Percentiles rank a stretch among this genome's conserved stretches.
These are phyloP conservation scores for Pseudotulostoma volvatum DNA, from an alignment of 495 filamentous ascomycete species.

Conservation along the genomic window DNA sequence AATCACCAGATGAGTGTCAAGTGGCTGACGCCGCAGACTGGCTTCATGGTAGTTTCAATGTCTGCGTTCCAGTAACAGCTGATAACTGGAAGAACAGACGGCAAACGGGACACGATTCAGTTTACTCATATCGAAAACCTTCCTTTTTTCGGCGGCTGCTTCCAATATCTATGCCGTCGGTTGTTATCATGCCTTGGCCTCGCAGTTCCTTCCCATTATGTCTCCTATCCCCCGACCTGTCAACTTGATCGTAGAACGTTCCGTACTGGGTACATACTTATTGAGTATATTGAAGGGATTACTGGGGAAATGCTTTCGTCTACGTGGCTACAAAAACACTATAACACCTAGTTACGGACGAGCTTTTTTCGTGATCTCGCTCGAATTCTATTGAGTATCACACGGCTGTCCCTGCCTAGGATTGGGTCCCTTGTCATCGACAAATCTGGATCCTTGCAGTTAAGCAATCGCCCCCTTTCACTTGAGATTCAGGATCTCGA, in stretches of 20 bases:
- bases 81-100: constrained; percentile 6
- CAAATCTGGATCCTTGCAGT: constrained; percentile 9
- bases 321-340: constrained; percentile 9
- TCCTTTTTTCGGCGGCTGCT: constrained; percentile 10
- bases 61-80: constrained; percentile 18
- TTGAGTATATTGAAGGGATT: constrained; percentile 14
- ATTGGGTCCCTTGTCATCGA: constrained; percentile 15
- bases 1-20: constrained; percentile 5
- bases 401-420: constrained; percentile 10
- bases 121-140: constrained; percentile 15
- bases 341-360: constrained; percentile 7
- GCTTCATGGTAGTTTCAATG: constrained; percentile 21
- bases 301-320: constrained; percentile 10
- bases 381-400: constrained; percentile 13
- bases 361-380: constrained; percentile 18
- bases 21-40: constrained; percentile 12
- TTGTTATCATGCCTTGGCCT: constrained; percentile 11
- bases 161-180: constrained; percentile 10
- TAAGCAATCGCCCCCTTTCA: constrained; percentile 17
- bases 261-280: constrained; percentile 13
- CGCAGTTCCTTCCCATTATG: constrained; percentile 12
- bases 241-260: no score
- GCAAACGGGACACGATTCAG: constrained; percentile 12
- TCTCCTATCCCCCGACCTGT: no score
- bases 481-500: constrained; percentile 14